Percentiles rank a stretch among this genome's conserved stretches.
phyloP scores from a whole-genome alignment of 1,139 yeast species.

The Kluyveromyces sp. region DNA sequence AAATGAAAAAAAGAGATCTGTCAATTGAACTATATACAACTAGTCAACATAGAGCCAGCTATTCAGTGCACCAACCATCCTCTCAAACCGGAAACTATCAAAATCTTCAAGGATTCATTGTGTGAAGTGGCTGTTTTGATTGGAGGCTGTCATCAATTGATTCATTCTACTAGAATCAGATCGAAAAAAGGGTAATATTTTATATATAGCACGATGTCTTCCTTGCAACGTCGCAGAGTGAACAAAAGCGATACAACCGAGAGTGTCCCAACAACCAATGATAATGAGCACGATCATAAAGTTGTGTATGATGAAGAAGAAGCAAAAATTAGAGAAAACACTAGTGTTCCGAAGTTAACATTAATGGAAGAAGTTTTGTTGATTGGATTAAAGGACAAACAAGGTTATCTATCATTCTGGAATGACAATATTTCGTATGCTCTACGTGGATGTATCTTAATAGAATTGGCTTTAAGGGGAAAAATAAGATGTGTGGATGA shows the following conservation, averaged over 20 bases:
- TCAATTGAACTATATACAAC: too few species aligned
- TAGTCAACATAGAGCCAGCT: too few species aligned
- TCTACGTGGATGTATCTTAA: conserved; percentile 83
- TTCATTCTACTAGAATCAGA: too few species aligned
- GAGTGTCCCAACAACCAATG: conserved; percentile 7
- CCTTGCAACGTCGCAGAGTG: conserved; percentile 42
- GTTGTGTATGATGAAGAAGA: conserved; percentile 79
- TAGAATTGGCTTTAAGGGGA: conserved; percentile 88
- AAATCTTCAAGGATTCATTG: too few species aligned
- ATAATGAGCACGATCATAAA: conserved; percentile 31
- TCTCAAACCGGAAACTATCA: too few species aligned
- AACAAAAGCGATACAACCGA: conserved; percentile 24
- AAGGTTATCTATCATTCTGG: conserved; percentile 96
- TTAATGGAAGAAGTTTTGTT: conserved; percentile 93
- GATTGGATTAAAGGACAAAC: conserved; percentile 89
- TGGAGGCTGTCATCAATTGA: too few species aligned
- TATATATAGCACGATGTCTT: conserved; percentile 24
- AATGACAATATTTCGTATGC: conserved; percentile 96
- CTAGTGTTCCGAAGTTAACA: conserved; percentile 63
- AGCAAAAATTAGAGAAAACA: conserved; percentile 32
- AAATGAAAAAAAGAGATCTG: too few species aligned
- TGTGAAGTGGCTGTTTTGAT: too few species aligned
- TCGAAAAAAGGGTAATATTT: neutral
- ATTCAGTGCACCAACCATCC: too few species aligned
- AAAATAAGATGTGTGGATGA: conserved; percentile 85